A percentile compares a stretch with the other conserved stretches of the same genome.
These are phyloP conservation scores for Penicillium occitanis DNA, from an alignment of 2,329 filamentous ascomycete species.

Conservation along the genomic window DNA sequence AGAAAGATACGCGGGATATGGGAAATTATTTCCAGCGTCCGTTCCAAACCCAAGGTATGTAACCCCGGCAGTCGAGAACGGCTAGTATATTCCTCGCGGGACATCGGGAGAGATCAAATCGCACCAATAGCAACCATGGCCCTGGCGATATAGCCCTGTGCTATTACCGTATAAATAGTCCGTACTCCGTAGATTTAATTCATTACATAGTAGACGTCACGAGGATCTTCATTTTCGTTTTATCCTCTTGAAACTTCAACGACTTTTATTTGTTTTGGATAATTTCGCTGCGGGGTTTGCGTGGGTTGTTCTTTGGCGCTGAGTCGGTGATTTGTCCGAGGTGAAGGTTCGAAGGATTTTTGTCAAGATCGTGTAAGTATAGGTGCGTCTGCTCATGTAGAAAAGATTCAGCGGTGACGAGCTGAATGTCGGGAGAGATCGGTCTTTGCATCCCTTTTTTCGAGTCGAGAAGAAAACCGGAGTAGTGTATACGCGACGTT, in stretches of 20 bases:
- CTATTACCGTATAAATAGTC: not conserved
- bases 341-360: not conserved
- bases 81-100: constrained; percentile 2
- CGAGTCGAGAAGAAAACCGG: not conserved
- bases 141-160: not conserved
- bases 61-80: not conserved
- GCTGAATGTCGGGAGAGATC: not conserved
- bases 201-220: not conserved
- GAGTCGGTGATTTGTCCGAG: not conserved
- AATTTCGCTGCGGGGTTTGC: not conserved
- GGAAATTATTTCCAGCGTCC: constrained; percentile 1
- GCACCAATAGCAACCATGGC: not conserved
- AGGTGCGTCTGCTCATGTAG: not conserved
- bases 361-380: not conserved
- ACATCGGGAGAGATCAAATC: constrained; percentile 11
- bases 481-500: constrained; percentile 2
- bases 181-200: not conserved
- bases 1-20: not conserved
- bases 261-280: not conserved
- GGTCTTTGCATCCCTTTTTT: not conserved
- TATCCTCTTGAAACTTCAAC: not conserved
- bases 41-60: not conserved
- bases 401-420: not conserved
- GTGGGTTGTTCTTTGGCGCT: not conserved
- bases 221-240: not conserved